phyloP scores from a whole-genome alignment of 164 flowering plant species.

The Hamamelis virginiana region DNA sequence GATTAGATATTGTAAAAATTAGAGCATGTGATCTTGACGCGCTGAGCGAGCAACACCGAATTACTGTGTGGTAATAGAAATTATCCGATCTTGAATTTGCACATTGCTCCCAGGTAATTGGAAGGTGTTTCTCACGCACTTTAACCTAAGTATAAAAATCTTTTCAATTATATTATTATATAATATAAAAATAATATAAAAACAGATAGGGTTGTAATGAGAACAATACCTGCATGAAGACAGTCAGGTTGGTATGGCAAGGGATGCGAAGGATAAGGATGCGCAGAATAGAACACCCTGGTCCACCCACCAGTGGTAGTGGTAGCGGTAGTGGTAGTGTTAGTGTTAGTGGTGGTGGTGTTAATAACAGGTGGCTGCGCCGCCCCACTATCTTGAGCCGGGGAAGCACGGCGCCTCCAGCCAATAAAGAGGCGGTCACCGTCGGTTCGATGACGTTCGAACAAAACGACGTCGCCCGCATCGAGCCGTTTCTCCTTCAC shows the following conservation, averaged over 20 bases:
- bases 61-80: too few species aligned
- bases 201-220: conserved; percentile 2
- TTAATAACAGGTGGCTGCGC: conserved; percentile 1
- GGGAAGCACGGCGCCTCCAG: conserved; percentile 56
- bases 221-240: conserved; percentile 54
- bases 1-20: too few species aligned
- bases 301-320: conserved; percentile 26
- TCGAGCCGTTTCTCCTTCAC: conserved; percentile 87
- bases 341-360: too few species aligned
- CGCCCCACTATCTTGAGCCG: conserved; percentile 16
- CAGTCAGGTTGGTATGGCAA: conserved; percentile 41
- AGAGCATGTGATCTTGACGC: too few species aligned
- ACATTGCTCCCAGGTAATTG: conserved; percentile 19
- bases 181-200: not conserved
- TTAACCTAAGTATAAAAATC: not conserved
- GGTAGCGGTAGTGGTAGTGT: too few species aligned
- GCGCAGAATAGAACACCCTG: conserved; percentile 30
- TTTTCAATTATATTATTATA: not conserved
- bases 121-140: conserved; percentile 19
- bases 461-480: conserved; percentile 79
- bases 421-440: conserved; percentile 50
- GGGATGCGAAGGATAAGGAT: conserved; percentile 39
- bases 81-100: not conserved
- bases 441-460: conserved; percentile 40
- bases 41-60: too few species aligned